Conservation (phyloP, 2,329 filamentous ascomycete species). For the Dactylellina drechsleri region DNA sequence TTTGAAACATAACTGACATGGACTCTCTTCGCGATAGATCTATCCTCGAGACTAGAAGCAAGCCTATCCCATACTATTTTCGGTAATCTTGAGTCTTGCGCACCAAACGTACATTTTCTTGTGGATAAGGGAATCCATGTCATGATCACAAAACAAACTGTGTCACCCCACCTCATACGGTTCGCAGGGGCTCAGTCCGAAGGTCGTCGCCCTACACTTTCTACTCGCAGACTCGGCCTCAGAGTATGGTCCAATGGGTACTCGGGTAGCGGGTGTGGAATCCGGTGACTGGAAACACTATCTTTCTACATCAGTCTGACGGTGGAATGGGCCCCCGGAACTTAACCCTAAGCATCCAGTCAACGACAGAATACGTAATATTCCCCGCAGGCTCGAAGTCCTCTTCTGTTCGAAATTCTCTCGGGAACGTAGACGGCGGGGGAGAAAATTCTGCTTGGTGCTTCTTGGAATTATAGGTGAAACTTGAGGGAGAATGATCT, state of each 20-base stretch:
- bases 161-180: slow-evolving; percentile 41
- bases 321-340: slow-evolving; percentile 50
- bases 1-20: slow-evolving; percentile 43
- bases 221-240: slow-evolving; percentile 48
- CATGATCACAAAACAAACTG: slow-evolving; percentile 34
- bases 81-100: slow-evolving; percentile 30
- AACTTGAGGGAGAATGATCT: slow-evolving; percentile 20
- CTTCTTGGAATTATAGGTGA: slow-evolving; percentile 26
- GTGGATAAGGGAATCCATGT: slow-evolving; percentile 34
- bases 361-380: slow-evolving; percentile 36
- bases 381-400: slow-evolving; percentile 39
- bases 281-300: slow-evolving; percentile 49
- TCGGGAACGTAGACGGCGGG: slow-evolving; percentile 12
- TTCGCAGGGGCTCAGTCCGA: slow-evolving; percentile 53
- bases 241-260: slow-evolving; percentile 47
- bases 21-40: slow-evolving; percentile 42
- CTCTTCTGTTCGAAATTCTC: slow-evolving; percentile 21
- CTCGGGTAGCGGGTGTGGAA: slow-evolving; percentile 33
- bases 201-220: slow-evolving; percentile 20
- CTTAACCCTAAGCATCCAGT: slow-evolving; percentile 55
- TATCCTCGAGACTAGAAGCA: slow-evolving; percentile 35
- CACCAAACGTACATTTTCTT: slow-evolving; percentile 40
- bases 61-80: slow-evolving; percentile 29
- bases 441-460: slow-evolving; percentile 41
- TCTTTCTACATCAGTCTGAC: slow-evolving; percentile 30